Percentiles rank a stretch among this genome's conserved stretches.
Conservation (phyloP, 306 rosid species). For the Potentilla sterilis region DNA sequence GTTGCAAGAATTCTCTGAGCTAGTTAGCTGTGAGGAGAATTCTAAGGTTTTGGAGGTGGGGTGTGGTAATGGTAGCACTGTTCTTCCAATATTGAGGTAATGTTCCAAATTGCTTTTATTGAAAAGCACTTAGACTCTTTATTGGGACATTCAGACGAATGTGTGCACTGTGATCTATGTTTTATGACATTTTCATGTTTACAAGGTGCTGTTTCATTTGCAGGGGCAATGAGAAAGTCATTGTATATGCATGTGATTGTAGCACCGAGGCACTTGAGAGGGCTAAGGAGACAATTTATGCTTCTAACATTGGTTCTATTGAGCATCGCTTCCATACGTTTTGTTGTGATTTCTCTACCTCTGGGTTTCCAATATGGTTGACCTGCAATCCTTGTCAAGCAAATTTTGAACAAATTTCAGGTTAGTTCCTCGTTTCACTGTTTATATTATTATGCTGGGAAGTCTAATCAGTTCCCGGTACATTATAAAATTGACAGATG, state of each 20-base stretch:
- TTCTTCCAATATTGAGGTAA: conserved; percentile 80
- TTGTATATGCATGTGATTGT: conserved; percentile 87
- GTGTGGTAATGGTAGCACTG: conserved; percentile 91
- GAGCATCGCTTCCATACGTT: conserved; percentile 59
- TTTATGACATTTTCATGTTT: neutral
- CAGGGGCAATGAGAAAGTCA: conserved; percentile 62
- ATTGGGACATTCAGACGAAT: neutral
- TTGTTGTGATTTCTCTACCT: conserved; percentile 62
- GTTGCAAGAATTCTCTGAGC: conserved; percentile 77
- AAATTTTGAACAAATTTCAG: conserved; percentile 35
- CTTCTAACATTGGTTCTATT: conserved; percentile 25
- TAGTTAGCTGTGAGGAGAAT: conserved; percentile 45
- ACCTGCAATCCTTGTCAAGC: conserved; percentile 56
- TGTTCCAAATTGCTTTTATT: neutral
- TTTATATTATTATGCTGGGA: conserved; percentile 2
- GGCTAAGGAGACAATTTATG: conserved; percentile 54
- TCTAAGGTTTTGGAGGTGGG: conserved; percentile 77
- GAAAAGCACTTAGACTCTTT: neutral
- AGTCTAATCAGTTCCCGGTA: conserved; percentile 4
- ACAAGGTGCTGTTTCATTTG: conserved; percentile 26
- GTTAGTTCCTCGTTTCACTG: conserved; percentile 34
- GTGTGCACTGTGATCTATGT: neutral
- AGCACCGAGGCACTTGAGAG: conserved; percentile 65
- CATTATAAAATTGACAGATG: conserved; percentile 32
- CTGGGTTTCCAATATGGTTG: conserved; percentile 70